Base-by-base conservation (phyloP, 495 filamentous ascomycete species). In the Lasiosphaeria miniovina region DNA sequence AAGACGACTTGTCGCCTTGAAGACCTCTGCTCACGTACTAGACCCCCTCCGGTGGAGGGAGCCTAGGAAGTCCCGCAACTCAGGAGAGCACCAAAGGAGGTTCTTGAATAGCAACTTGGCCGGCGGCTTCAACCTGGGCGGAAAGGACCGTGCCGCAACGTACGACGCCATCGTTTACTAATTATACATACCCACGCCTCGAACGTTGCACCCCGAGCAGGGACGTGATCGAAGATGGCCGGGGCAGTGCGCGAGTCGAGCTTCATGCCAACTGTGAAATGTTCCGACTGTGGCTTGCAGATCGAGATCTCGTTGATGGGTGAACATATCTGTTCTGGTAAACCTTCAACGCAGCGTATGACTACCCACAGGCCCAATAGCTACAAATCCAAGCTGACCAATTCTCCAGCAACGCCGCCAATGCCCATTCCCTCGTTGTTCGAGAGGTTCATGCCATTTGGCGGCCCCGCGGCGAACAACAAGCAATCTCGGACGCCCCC, bases 251-350 rank as follows among this genome's bases (percentile, higher is more conserved):
- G 86, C 66, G 80, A 83, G 60, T 84, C 84, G 77, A 86, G 83
- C 76, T 86, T 93, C 53, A 80, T 98, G 79, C 92, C 93, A 67
- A 86, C 86, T 17, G 91, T 98, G 73, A 98, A 96, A 85, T 98
- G 94, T 78, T 98, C 95, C 52, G 88, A 81, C 71, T 98, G 94
- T 70, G 86, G 86, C 50, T 75, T 77, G 38, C 84, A 94, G 70
- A 91, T 98, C 60, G 90, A 93, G 68, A 97, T 98, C 64, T 87
- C 89, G 8, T 74, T 85, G 66, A 90, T 98, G 90, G 94, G 91
- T 46, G 93, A 98, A 64, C 94, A 98, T 81, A 71, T 88, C 58
- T 96, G 90, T 73, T 71, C 75, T 48, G 66, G 66, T 54, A 58
- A 65, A 14, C 53, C 70, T n/a, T 57, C 68, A 36, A 55, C 69